Evolutionary conservation across 1,139 yeast genomes (phyloP).

Genomic region (Geotrichum candidum): DNA sequence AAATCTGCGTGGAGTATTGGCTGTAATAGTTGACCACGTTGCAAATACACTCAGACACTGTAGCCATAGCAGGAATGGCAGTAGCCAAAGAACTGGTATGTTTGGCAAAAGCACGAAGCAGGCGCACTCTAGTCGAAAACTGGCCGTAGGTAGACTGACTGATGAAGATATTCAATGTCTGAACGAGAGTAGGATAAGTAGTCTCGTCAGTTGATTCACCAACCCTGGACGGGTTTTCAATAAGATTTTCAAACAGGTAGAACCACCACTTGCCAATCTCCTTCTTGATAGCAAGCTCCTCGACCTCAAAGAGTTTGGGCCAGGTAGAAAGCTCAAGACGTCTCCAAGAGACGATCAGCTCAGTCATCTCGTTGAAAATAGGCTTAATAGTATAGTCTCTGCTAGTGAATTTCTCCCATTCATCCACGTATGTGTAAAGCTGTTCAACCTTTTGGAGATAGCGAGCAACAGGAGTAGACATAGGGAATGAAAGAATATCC

Average conservation of each 20-base stretch:
- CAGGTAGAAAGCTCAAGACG: conserved; percentile 79
- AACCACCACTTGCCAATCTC: conserved; percentile 85
- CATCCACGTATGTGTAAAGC: conserved; percentile 70
- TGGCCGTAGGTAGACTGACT: conserved; percentile 77
- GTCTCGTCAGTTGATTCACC: conserved; percentile 27
- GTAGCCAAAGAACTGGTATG: conserved; percentile 37
- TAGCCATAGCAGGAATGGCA: conserved; percentile 20
- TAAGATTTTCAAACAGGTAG: conserved; percentile 69
- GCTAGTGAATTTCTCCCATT: conserved; percentile 93
- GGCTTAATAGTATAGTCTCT: conserved; percentile 59
- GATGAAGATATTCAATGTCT: conserved; percentile 70
- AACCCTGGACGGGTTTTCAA: conserved; percentile 28
- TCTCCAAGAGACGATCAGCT: conserved; percentile 84
- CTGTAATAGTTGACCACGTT: conserved; percentile 62
- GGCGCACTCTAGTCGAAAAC: conserved; percentile 48
- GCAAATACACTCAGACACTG: conserved; percentile 43
- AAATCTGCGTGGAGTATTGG: conserved; percentile 53
- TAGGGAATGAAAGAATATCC: conserved; percentile 61
- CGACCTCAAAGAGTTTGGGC: conserved; percentile 68
- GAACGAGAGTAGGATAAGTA: conserved; percentile 43
- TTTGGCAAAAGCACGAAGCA: conserved; percentile 56
- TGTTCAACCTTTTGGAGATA: conserved; percentile 81
- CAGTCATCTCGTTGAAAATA: conserved; percentile 54
- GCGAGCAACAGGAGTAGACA: conserved; percentile 68
- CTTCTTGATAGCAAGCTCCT: conserved; percentile 49